Conservation (phyloP, 1,284 basidiomycete species). For the Cutaneotrichosporon cutaneum region DNA sequence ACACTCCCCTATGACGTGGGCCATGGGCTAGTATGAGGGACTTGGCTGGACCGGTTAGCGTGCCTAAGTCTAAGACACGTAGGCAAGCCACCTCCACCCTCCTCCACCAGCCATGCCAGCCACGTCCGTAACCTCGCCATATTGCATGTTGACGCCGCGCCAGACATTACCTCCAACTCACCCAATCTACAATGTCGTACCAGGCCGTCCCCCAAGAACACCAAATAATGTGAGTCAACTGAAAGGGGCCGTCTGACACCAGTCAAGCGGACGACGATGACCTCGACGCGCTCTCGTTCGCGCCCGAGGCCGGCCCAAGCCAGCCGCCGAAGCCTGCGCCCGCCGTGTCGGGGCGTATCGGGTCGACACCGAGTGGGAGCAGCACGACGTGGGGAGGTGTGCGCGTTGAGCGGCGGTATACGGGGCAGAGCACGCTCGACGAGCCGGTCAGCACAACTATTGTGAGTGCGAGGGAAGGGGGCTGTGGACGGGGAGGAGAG, state of each 20-base stretch:
- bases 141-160: not conserved
- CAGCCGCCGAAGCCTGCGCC: slow-evolving; percentile 14
- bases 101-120: too few relatives aligned
- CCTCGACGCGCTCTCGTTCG: slow-evolving; percentile 51
- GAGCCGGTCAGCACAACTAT: slow-evolving; percentile 86
- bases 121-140: not conserved
- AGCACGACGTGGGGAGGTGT: slow-evolving; percentile 63
- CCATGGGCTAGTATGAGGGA: too few relatives aligned
- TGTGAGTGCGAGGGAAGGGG: slow-evolving; percentile 57
- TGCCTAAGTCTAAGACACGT: not conserved
- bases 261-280: slow-evolving; percentile 55
- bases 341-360: slow-evolving; percentile 70
- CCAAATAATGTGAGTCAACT: slow-evolving; percentile 37
- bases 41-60: not conserved
- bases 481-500: not conserved
- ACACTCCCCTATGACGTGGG: slow-evolving; percentile 2
- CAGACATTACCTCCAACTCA: not conserved
- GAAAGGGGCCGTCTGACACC: not conserved
- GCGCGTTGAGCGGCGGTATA: slow-evolving; percentile 77
- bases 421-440: slow-evolving; percentile 80
- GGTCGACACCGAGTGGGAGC: slow-evolving; percentile 52
- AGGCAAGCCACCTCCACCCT: not conserved
- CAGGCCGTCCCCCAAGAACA: slow-evolving; percentile 26
- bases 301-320: slow-evolving; percentile 20
- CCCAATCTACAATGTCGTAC: slow-evolving; percentile 37